Base-by-base conservation (phyloP, 2,329 filamentous ascomycete species). In the Fusarium albosuccineum region DNA sequence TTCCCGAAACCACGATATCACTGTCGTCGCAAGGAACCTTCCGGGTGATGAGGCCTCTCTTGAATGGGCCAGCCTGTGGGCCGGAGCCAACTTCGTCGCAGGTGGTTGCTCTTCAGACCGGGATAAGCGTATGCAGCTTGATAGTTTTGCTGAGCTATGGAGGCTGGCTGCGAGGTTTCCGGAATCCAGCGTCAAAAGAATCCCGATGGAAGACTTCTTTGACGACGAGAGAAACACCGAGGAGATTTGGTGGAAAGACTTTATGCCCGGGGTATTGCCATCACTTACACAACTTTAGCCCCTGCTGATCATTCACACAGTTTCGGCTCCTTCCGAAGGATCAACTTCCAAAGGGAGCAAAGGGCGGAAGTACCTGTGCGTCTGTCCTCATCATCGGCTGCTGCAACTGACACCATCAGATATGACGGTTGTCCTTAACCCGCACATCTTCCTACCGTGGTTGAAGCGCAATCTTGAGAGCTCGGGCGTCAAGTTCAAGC, bases 171-270 rank as follows among this genome's bases (percentile, higher is more conserved):
- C 14, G 1, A 42, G 48, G 22, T 42, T 22, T 30, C 60, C 60
- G 3, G 60, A 62, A 9, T 62, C 60, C 1, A 54, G 54, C 11
- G 48, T 62, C 5, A 52, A 34, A 11, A 26, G 29, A 6, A 36
- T 62, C 6, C 30, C 34, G 29, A 37, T 64, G 49, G 17, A 62
- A 16, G 64, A 67, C 11, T 27, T 67, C 11, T 49, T 54, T 14
- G 62, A 62, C 29, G 26, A 48, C 4, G 54, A 57, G 9, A 57
- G 36, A 13, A 22, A 36, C 11, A 16, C 34, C 9, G 45, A 61
- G 14, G 40, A 65, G 36, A 16, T 64, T 3, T 67, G 64, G 64
- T 64, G 50, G 16, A 41, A 46, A 17, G 30, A 59, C n/a, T 51
- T 52, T n/a, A n/a, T 64, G 6, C 61, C 64, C 3, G 44, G 46